phyloP scores from a whole-genome alignment of 1,139 yeast genomes.

The Pneumocystis oryctolagi region DNA sequence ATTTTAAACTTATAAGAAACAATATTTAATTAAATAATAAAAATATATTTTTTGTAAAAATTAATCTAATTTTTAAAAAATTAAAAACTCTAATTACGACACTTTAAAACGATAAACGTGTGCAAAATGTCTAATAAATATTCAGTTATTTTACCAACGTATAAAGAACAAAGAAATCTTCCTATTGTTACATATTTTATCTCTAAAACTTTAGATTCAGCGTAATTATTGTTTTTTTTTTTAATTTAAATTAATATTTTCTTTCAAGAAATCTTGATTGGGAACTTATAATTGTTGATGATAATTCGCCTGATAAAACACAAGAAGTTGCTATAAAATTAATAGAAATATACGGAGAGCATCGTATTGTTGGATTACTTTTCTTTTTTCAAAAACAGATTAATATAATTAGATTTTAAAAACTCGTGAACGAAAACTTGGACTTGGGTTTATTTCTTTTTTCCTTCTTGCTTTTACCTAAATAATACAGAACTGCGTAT shows the following conservation, averaged over 20 bases:
- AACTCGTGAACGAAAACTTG: constrained; percentile 67
- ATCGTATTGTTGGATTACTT: constrained; percentile 35
- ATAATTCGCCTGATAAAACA: constrained; percentile 72
- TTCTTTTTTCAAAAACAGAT: background rate
- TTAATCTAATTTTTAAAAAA: background rate
- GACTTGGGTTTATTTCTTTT: constrained; percentile 35
- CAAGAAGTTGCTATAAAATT: constrained; percentile 58
- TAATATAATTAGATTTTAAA: constrained; percentile 27
- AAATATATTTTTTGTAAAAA: background rate
- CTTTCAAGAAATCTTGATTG: constrained; percentile 38
- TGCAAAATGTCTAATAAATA: constrained; percentile 35
- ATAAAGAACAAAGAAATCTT: constrained; percentile 56
- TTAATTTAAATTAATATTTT: background rate
- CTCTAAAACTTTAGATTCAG: constrained; percentile 51
- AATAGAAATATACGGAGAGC: constrained; percentile 45
- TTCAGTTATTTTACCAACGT: constrained; percentile 65
- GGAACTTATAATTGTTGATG: constrained; percentile 72
- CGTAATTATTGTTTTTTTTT: constrained; percentile 19
- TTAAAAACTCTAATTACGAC: background rate
- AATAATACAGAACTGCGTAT: constrained; percentile 40
- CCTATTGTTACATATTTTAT: constrained; percentile 61
- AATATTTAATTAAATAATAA: background rate
- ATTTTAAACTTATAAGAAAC: background rate
- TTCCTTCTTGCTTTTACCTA: background rate
- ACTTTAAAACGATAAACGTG: background rate